phyloP scores from a whole-genome alignment of 345 rosid genomes.

The Psidium friedrichsthalianum region DNA sequence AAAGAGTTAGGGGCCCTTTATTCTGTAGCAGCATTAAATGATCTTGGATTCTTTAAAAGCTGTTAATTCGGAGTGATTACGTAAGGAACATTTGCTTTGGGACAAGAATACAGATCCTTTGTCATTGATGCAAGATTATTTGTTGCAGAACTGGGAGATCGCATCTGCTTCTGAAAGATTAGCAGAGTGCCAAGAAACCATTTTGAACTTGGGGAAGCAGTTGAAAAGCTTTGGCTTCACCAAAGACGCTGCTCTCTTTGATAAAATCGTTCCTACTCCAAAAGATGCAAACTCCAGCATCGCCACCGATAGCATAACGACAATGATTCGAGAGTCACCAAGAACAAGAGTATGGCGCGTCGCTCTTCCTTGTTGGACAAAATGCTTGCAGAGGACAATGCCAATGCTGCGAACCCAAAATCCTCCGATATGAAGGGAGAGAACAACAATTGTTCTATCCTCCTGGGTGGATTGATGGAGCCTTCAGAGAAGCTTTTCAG shows the following conservation, averaged over 20 bases:
- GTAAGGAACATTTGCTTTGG: neutral
- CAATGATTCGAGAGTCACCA: slow-evolving; percentile 10
- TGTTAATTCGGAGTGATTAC: neutral
- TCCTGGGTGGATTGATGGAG: slow-evolving; percentile 18
- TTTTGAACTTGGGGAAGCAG: slow-evolving; percentile 81
- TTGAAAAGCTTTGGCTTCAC: slow-evolving; percentile 59
- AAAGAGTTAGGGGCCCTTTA: neutral
- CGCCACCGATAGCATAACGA: slow-evolving; percentile 1
- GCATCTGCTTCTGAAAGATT: slow-evolving; percentile 87
- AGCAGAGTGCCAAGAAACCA: slow-evolving; percentile 91
- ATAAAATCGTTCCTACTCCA: slow-evolving; percentile 28
- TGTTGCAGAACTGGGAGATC: slow-evolving; percentile 67
- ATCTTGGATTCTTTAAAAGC: neutral
- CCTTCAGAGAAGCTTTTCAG: slow-evolving; percentile 29
- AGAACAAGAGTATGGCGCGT: slow-evolving; percentile 26
- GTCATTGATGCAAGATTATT: neutral
- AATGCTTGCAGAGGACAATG: slow-evolving; percentile 76
- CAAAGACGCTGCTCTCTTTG: slow-evolving; percentile 47
- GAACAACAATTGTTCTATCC: slow-evolving; percentile 10
- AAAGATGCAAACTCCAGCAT: slow-evolving; percentile 5
- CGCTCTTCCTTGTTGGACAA: slow-evolving; percentile 73
- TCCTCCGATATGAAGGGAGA: slow-evolving; percentile 8
- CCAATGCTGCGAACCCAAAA: slow-evolving; percentile 1
- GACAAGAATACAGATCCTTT: neutral
- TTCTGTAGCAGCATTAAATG: neutral